Evolutionary conservation across 2,329 filamentous ascomycete genomes (phyloP).

Genomic region (Hortaea sp.): DNA sequence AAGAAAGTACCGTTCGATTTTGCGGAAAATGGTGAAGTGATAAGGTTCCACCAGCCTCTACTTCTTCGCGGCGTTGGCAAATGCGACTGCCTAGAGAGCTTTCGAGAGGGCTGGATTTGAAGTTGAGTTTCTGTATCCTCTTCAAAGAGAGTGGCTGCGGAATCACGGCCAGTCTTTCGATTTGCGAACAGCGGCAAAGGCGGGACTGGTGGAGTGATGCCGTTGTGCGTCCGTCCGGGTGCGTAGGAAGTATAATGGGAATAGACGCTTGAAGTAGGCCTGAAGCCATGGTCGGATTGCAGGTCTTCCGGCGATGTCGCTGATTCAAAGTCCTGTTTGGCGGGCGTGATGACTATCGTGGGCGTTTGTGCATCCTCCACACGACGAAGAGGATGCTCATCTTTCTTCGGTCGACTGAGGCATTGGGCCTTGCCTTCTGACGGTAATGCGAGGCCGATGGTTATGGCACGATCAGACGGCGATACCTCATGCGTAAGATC

Average conservation of each 20-base stretch:
- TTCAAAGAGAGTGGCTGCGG: constrained; percentile 21
- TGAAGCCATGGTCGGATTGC: constrained; percentile 19
- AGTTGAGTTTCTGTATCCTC: constrained; percentile 36
- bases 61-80: constrained; percentile 48
- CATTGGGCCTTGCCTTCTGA: constrained; percentile 41
- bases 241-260: constrained; percentile 41
- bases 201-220: constrained; percentile 50
- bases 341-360: constrained; percentile 45
- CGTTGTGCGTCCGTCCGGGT: constrained; percentile 9
- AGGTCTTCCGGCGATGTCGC: constrained; percentile 51
- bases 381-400: background rate
- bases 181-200: constrained; percentile 36
- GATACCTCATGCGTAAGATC: constrained; percentile 44
- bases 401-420: constrained; percentile 16
- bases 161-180: background rate
- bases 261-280: constrained; percentile 50
- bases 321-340: constrained; percentile 45
- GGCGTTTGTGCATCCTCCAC: constrained; percentile 29
- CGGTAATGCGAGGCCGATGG: constrained; percentile 60
- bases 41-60: constrained; percentile 68
- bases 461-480: constrained; percentile 59
- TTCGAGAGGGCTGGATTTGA: background rate
- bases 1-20: constrained; percentile 13
- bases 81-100: constrained; percentile 26
- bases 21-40: constrained; percentile 56